phyloP scores from a whole-genome alignment of 2,329 filamentous ascomycete species.

The Hypoxylon rubiginosum region DNA sequence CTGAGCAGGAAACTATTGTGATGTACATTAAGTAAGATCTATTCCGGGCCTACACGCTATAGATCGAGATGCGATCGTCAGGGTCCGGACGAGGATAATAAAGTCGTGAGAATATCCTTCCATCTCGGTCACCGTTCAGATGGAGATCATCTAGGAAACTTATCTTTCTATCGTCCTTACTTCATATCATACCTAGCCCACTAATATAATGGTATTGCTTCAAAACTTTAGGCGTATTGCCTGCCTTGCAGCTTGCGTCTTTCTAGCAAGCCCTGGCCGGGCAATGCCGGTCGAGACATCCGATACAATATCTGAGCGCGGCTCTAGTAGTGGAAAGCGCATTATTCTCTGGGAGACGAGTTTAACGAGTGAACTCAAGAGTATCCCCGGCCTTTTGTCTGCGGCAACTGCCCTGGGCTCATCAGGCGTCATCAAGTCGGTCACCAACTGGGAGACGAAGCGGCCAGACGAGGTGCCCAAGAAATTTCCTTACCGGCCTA shows the following conservation, averaged over 20 bases:
- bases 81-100: slow-evolving; percentile 4
- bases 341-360: slow-evolving; percentile 42
- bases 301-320: slow-evolving; percentile 16
- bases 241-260: slow-evolving; percentile 27
- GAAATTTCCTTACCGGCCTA: slow-evolving; percentile 58
- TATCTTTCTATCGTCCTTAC: background rate
- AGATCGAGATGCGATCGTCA: background rate
- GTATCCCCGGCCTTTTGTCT: slow-evolving; percentile 7
- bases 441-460: slow-evolving; percentile 42
- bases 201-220: slow-evolving; percentile 19
- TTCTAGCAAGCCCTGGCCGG: slow-evolving; percentile 21
- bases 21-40: background rate
- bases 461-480: slow-evolving; percentile 43
- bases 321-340: slow-evolving; percentile 27
- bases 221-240: slow-evolving; percentile 24
- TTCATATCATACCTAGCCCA: slow-evolving; percentile 1
- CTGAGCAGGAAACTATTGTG: background rate
- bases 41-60: background rate
- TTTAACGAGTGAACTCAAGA: slow-evolving; percentile 26
- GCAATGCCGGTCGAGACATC: slow-evolving; percentile 27
- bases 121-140: background rate
- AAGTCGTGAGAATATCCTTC: slow-evolving; percentile 8
- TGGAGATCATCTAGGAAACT: background rate
- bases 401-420: slow-evolving; percentile 23
- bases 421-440: slow-evolving; percentile 22